Conservation (phyloP, 2,329 filamentous ascomycete species). For the Talaromyces funiculosus region DNA sequence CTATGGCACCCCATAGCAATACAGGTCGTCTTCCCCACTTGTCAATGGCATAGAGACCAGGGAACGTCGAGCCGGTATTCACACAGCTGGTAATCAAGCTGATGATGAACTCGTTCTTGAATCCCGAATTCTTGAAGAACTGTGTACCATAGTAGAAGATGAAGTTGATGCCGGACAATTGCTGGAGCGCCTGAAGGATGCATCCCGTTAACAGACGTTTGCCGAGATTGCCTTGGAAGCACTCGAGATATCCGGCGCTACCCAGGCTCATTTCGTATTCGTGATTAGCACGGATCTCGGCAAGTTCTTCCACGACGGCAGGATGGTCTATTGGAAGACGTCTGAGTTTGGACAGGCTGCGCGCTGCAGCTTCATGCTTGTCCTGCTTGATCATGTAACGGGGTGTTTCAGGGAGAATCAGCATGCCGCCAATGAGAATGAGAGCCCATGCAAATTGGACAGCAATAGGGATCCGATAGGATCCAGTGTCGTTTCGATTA, state of each 20-base stretch:
- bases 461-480: conserved; percentile 71
- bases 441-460: conserved; percentile 69
- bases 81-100: conserved; percentile 45
- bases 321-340: conserved; percentile 55
- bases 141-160: conserved; percentile 40
- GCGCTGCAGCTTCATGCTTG: conserved; percentile 58
- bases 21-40: conserved; percentile 45
- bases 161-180: conserved; percentile 40
- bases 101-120: conserved; percentile 43
- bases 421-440: conserved; percentile 64
- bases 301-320: conserved; percentile 50
- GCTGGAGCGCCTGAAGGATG: conserved; percentile 35
- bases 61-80: conserved; percentile 42
- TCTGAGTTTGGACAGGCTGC: conserved; percentile 56
- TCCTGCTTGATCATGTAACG: conserved; percentile 62
- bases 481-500: conserved; percentile 52
- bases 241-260: conserved; percentile 32
- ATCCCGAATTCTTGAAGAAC: conserved; percentile 37
- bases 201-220: conserved; percentile 38
- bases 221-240: conserved; percentile 29
- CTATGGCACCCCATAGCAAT: conserved; percentile 42
- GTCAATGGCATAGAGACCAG: conserved; percentile 42
- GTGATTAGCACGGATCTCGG: conserved; percentile 47
- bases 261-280: conserved; percentile 63
- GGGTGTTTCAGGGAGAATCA: conserved; percentile 71